Base-by-base conservation (phyloP, 345 rosid species). In the Arabis alpina region DNA sequence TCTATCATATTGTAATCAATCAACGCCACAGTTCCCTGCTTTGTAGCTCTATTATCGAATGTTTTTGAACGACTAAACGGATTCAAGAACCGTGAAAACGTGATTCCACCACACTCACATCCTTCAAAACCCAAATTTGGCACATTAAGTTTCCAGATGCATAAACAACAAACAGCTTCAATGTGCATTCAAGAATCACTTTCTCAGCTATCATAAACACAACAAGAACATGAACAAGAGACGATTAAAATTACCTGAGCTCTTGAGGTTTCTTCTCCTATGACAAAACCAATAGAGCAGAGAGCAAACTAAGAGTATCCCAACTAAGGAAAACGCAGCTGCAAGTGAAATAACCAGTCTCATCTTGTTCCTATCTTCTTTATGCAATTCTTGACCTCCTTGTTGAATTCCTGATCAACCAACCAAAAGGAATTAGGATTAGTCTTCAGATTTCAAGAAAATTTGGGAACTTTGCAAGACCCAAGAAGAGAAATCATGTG, bases 1-100 rank as follows among this genome's bases (percentile, higher is more conserved):
- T 91, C 95, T 54, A 94, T 75, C 40, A 58, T 39, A 74, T 73
- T 77, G 71, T 83, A 91, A 45, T 94, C 97, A 37, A 88, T 82
- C 63, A 85, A 70, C 28, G 89, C 61, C 60, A 77, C 84, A 30
- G 71, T 73, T 76, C 81, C 76, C 44, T 71, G 76, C 53, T 71
- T 77, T 27, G 68, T 28, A 12, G 47, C 36, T 66, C 53, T 53
- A 74, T 81, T 84, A 53, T 83, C 79, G 55, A 80, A 66, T 74
- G 83, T 77, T 79, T 76, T 83, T 44, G 79, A 57, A 54, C 84
- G 80, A 61, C 71, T 75, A 76, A 82, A 81, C 57, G 30, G 52
- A 72, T 81, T 84, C 41, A 89, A 83, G 76, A 85, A 77, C 74
- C 86, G 74, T 11, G 86, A 61, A 63, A 85, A 72, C 8, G 74